Conservation (phyloP, 2,329 filamentous ascomycete species). For the Apiospora sp. region DNA sequence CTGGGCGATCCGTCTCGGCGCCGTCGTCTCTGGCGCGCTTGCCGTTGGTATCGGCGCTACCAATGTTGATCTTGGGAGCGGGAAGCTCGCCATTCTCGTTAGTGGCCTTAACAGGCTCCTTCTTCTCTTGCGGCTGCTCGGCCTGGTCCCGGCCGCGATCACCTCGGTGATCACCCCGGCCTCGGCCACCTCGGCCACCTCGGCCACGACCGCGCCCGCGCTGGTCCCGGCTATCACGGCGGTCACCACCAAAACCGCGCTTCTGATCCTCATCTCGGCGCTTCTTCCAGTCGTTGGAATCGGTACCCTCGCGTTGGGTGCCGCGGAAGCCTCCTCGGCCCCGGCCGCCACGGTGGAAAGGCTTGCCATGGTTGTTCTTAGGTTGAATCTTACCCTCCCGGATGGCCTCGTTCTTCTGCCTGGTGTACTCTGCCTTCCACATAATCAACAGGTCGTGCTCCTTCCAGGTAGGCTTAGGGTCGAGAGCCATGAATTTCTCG, state of each 20-base stretch:
- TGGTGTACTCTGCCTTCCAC: constrained; percentile 87
- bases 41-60: constrained; percentile 49
- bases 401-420: constrained; percentile 78
- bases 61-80: constrained; percentile 53
- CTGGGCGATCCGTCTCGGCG: constrained; percentile 53
- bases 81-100: constrained; percentile 45
- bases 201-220: constrained; percentile 50
- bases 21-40: constrained; percentile 64
- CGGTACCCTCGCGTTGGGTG: constrained; percentile 48
- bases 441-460: constrained; percentile 81
- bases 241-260: constrained; percentile 62
- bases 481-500: constrained; percentile 79
- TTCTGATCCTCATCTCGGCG: constrained; percentile 69
- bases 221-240: constrained; percentile 50
- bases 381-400: constrained; percentile 73
- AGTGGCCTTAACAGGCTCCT: constrained; percentile 28
- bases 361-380: constrained; percentile 48
- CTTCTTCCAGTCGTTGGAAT: constrained; percentile 69
- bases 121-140: constrained; percentile 41
- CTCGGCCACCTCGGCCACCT: constrained; percentile 53
- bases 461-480: constrained; percentile 86
- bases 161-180: constrained; percentile 44
- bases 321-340: constrained; percentile 50
- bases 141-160: constrained; percentile 46
- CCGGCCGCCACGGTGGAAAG: constrained; percentile 45